These are phyloP conservation scores for Leccinum subatratum DNA, from an alignment of 1,284 basidiomycete species.

Conservation along the genomic window DNA sequence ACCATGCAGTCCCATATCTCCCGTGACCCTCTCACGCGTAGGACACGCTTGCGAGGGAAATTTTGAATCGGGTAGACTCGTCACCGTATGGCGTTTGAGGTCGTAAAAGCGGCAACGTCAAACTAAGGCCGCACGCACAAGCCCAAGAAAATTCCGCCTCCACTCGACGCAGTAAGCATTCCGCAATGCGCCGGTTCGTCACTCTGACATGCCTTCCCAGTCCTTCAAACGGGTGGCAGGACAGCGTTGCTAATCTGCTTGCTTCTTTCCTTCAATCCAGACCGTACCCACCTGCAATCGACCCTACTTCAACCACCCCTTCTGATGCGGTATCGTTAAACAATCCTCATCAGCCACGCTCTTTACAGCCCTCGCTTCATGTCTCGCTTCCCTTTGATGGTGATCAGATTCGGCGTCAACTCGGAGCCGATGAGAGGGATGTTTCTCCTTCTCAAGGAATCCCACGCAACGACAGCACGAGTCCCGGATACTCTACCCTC, in stretches of 20 bases:
- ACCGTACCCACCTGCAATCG: slow-evolving; percentile 1
- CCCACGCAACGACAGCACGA: slow-evolving; percentile 16
- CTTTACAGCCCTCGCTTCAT: slow-evolving; percentile 9
- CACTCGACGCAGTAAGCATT: slow-evolving; percentile 54
- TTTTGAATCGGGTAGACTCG: slow-evolving; percentile 69
- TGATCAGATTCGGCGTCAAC: slow-evolving; percentile 29
- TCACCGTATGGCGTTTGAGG: slow-evolving; percentile 72
- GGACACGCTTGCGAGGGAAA: slow-evolving; percentile 70
- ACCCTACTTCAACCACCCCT: slow-evolving; percentile 4
- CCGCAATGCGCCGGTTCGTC: not conserved
- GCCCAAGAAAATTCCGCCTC: slow-evolving; percentile 29
- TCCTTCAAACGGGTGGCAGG: slow-evolving; percentile 79
- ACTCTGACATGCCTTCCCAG: slow-evolving; percentile 32
- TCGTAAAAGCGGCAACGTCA: slow-evolving; percentile 38
- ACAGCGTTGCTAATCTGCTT: slow-evolving; percentile 50
- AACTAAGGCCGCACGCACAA: slow-evolving; percentile 26
- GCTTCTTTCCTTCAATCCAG: slow-evolving; percentile 18
- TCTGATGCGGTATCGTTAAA: slow-evolving; percentile 16
- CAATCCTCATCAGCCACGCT: slow-evolving; percentile 14
- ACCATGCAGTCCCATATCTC: not conserved
- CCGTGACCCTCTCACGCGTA: slow-evolving; percentile 25
- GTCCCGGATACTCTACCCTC: slow-evolving; percentile 19
- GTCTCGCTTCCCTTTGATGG: slow-evolving; percentile 20
- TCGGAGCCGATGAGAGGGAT: slow-evolving; percentile 7
- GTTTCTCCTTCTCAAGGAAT: slow-evolving; percentile 10